These are phyloP conservation scores for Penicillium parvum DNA, from an alignment of 495 filamentous ascomycete species.

Conservation along the genomic window DNA sequence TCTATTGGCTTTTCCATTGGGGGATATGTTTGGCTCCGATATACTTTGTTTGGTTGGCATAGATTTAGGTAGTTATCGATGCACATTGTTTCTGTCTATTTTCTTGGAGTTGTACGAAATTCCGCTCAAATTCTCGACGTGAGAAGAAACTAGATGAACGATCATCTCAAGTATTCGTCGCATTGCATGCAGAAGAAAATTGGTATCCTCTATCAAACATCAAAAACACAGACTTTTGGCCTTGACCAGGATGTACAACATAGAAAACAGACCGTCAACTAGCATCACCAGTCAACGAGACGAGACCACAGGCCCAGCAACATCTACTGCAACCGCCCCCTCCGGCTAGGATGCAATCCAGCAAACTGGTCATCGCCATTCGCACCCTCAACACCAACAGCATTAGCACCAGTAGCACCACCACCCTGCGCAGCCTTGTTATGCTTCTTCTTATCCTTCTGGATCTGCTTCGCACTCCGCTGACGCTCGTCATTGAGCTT, in stretches of 20 bases:
- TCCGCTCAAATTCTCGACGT: too few species aligned
- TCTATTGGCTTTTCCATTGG: constrained; percentile 22
- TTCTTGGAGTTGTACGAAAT: too few species aligned
- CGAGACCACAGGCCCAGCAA: background rate
- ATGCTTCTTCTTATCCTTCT: constrained; percentile 42
- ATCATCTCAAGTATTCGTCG: background rate
- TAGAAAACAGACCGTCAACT: background rate
- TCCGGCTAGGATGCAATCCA: constrained; percentile 57
- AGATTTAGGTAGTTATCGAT: background rate
- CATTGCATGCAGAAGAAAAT: constrained; percentile 11
- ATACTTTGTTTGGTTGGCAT: background rate
- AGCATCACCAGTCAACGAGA: background rate
- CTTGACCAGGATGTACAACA: constrained; percentile 5
- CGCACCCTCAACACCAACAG: constrained; percentile 14
- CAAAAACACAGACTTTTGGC: constrained; percentile 12
- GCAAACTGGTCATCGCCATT: constrained; percentile 35
- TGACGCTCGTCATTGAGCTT: constrained; percentile 80
- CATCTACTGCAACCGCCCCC: constrained; percentile 40
- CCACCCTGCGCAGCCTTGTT: constrained; percentile 14
- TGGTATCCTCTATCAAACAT: constrained; percentile 19
- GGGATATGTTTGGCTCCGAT: constrained; percentile 11
- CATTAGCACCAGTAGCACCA: constrained; percentile 21
- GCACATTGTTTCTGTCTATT: background rate
- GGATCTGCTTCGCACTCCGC: constrained; percentile 48
- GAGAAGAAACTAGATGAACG: too few species aligned